Evolutionary conservation across 2,329 filamentous ascomycete genomes (phyloP).

Genomic region (Calonectria pteridis): DNA sequence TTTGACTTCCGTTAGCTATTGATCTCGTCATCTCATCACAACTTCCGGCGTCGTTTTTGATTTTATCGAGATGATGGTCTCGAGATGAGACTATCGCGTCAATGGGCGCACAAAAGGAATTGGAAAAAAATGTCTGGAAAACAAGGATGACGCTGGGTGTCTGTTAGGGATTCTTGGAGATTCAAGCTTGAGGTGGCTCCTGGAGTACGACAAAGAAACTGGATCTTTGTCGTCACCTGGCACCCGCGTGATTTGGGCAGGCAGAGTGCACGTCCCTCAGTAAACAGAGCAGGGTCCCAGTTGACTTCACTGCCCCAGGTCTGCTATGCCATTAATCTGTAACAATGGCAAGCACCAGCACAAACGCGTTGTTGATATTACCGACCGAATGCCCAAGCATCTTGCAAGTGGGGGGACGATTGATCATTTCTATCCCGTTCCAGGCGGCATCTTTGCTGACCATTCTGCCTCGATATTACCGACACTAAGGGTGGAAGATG

Average conservation of each 20-base stretch:
- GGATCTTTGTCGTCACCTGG: neutral
- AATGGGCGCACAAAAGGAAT: neutral
- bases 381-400: neutral
- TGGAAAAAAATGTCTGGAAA: neutral
- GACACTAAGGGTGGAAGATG: neutral
- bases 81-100: neutral
- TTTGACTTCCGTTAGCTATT: neutral
- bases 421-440: neutral
- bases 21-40: neutral
- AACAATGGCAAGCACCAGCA: neutral
- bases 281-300: neutral
- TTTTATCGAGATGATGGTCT: neutral
- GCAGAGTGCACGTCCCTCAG: neutral
- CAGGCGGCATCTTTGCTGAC: neutral
- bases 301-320: neutral
- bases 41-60: neutral
- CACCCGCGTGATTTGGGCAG: neutral
- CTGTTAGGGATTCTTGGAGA: neutral
- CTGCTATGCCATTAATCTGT: neutral
- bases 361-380: neutral
- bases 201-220: neutral
- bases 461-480: neutral
- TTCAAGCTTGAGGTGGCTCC: neutral
- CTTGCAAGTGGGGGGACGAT: neutral
- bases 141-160: neutral